These are phyloP conservation scores for Laetiporus sulphureus DNA, from an alignment of 1,284 basidiomycete genomes.

Conservation along the genomic window DNA sequence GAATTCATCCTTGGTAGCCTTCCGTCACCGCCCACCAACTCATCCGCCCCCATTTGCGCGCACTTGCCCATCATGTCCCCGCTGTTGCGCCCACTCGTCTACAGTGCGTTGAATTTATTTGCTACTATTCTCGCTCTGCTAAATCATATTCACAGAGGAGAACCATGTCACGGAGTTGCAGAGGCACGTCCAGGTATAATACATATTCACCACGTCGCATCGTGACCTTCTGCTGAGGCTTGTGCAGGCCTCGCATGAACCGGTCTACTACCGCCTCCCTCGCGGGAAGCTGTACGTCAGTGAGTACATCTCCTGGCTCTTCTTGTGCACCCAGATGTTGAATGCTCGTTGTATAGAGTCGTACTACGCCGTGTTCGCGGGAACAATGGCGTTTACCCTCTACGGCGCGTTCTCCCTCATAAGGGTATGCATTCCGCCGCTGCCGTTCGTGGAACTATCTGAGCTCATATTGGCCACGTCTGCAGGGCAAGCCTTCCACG, in stretches of 20 bases:
- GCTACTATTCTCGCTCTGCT: constrained; percentile 1
- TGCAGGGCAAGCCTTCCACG: constrained; percentile 23
- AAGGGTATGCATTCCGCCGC: constrained; percentile 38
- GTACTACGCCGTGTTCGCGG: constrained; percentile 47
- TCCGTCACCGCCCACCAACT: constrained; percentile 7
- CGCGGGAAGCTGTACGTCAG: constrained; percentile 42
- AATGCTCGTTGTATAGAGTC: constrained; percentile 34
- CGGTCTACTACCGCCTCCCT: constrained; percentile 41
- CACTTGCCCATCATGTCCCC: constrained; percentile 6
- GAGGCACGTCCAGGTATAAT: constrained; percentile 53
- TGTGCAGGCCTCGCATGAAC: constrained; percentile 30
- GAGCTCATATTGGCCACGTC: background rate
- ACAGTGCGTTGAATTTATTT: constrained; percentile 24
- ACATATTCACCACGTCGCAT: background rate
- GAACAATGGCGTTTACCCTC: constrained; percentile 45
- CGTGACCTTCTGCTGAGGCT: constrained; percentile 1
- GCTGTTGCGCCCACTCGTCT: constrained; percentile 54
- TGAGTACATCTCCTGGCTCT: constrained; percentile 18
- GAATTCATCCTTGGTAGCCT: constrained; percentile 9
- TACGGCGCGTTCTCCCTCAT: constrained; percentile 45
- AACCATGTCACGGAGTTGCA: constrained; percentile 63
- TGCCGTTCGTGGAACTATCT: background rate
- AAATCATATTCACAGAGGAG: constrained; percentile 37
- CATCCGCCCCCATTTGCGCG: constrained; percentile 13
- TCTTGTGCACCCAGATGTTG: constrained; percentile 3